A percentile compares a stretch with the other conserved stretches of the same genome.
phyloP scores from a whole-genome alignment of 164 flowering plant genomes.

The Annona squamosa region DNA sequence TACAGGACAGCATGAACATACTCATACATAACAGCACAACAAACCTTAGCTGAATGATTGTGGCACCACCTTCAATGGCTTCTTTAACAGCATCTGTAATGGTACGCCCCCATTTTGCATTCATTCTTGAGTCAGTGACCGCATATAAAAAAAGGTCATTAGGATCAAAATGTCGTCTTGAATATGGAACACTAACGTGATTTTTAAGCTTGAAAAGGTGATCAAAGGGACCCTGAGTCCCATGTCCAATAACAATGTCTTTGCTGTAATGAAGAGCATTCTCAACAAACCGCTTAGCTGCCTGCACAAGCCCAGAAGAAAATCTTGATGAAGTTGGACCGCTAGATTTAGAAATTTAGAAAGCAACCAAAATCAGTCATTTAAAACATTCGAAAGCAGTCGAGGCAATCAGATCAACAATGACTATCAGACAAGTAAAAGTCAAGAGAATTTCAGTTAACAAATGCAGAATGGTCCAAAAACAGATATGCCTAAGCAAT shows the following conservation, averaged over 20 bases:
- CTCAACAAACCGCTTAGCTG: conserved; percentile 73
- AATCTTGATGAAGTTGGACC: conserved; percentile 3
- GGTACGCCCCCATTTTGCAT: conserved; percentile 74
- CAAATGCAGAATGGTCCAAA: not conserved
- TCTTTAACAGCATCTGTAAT: conserved; percentile 78
- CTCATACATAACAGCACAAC: conserved; percentile 11
- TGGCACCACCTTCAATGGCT: conserved; percentile 93
- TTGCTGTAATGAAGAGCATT: conserved; percentile 74
- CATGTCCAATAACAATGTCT: conserved; percentile 69
- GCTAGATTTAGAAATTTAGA: not conserved
- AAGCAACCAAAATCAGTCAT: not conserved
- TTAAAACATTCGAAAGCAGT: not conserved
- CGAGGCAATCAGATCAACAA: not conserved
- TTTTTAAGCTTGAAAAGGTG: conserved; percentile 57
- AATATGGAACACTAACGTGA: conserved; percentile 9
- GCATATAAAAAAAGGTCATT: conserved; percentile 69
- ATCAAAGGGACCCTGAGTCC: conserved; percentile 90
- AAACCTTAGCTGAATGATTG: conserved; percentile 85
- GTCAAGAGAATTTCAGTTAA: too few species aligned
- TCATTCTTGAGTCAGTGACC: conserved; percentile 86
- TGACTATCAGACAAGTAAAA: not conserved
- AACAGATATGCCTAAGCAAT: too few species aligned
- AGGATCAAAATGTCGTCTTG: conserved; percentile 40
- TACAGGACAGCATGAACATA: not conserved
- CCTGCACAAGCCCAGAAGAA: conserved; percentile 30